Base-by-base conservation (phyloP, 2,329 filamentous ascomycete genomes). In the Trichoderma asperellum region DNA sequence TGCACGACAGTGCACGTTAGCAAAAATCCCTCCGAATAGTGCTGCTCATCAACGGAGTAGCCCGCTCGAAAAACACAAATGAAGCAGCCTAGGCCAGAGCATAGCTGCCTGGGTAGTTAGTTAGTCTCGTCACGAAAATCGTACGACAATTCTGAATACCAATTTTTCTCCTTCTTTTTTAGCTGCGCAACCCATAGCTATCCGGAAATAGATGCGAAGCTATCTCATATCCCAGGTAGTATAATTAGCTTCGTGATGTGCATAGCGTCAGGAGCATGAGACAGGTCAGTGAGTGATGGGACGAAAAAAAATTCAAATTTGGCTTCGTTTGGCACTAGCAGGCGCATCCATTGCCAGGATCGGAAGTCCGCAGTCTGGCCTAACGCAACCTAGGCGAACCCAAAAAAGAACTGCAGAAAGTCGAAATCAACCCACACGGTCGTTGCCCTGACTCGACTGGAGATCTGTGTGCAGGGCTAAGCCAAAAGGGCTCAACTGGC, bases 161-260 rank as follows among this genome's bases (percentile, higher is more conserved):
- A 27, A 32, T 27, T 63, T 24, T 5, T 37, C n/a, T n/a, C n/a
- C n/a, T 32, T 29, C n/a, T 47, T 14, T 49, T 61, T 47, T 60
- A 32, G 16, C 37, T 43, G 12, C 16, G 18, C 24, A 27, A 60
- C 24, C 40, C 27, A 43, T 24, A 21, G 21, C 34, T 10, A 8
- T 56, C 61, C 49, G 18, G 53, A 43, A 56, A 64, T 64, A 64
- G 61, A 56, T 43, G 40, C 40, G 18, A 43, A 43, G 40, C 40
- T 43, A 43, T 43, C 18, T 43, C 24, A 24, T 5, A 49, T 32
- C n/a, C 49, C 61, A 49, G 47, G 40, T 27, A 49, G 29, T 24
- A 24, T 24, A 24, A 29, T 49, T 49, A 24, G 47, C 47, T 49
- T 49, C 47, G 47, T 49, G 47, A 49, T 49, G 47, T 49, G 47